phyloP scores from a whole-genome alignment of 2,329 filamentous ascomycete genomes.

The Lecanicillium sp. region DNA sequence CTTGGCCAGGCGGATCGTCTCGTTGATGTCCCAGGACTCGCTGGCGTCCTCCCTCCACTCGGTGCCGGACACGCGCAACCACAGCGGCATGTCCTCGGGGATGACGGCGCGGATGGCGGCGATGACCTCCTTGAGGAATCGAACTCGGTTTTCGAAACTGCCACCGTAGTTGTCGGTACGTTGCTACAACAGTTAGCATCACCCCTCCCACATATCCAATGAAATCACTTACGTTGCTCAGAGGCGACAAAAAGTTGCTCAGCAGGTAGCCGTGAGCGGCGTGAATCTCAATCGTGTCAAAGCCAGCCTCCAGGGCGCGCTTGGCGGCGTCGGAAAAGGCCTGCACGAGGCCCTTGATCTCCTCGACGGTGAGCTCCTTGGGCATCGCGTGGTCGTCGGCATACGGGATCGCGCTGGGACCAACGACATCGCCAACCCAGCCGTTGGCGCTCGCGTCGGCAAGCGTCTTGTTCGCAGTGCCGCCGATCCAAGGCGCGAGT shows the following conservation, averaged over 20 bases:
- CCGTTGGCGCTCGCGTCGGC: constrained; percentile 48
- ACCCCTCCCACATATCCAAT: no score
- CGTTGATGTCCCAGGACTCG: constrained; percentile 60
- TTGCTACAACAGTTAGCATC: constrained; percentile 33
- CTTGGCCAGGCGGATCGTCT: constrained; percentile 48
- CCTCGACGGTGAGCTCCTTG: constrained; percentile 59
- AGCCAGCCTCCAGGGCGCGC: constrained; percentile 60
- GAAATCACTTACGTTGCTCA: constrained; percentile 50
- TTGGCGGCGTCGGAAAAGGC: constrained; percentile 54
- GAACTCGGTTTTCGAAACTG: constrained; percentile 58
- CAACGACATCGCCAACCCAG: constrained; percentile 52
- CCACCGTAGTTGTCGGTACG: constrained; percentile 62
- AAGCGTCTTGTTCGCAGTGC: constrained; percentile 40
- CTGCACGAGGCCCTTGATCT: constrained; percentile 61
- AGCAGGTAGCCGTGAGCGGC: constrained; percentile 62
- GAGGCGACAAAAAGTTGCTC: constrained; percentile 57
- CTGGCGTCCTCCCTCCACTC: constrained; percentile 53
- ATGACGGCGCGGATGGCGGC: constrained; percentile 45
- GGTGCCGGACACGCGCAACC: constrained; percentile 54
- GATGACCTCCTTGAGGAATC: constrained; percentile 52
- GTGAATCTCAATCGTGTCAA: constrained; percentile 69
- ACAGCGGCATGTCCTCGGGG: constrained; percentile 48
- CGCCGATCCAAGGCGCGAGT: constrained; percentile 56
- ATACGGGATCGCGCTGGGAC: constrained; percentile 50
- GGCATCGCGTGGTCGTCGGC: constrained; percentile 55